Conservation (phyloP, 768 basidiomycete species). For the Collybia sordida region DNA sequence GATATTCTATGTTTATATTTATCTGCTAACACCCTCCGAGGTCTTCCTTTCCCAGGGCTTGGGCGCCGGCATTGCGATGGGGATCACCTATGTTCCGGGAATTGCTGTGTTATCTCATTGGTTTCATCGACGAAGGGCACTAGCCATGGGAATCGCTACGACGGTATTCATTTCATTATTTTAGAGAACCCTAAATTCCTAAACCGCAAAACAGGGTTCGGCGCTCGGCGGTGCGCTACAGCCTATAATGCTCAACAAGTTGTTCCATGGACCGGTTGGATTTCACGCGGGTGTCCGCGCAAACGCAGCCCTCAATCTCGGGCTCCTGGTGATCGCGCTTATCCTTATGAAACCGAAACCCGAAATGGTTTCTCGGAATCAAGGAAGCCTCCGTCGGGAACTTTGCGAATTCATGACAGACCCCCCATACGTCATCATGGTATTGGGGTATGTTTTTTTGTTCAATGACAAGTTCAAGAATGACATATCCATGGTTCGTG, state of each 20-base stretch:
- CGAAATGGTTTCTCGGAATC: conserved; percentile 31
- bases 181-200: background rate
- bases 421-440: conserved; percentile 39
- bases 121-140: conserved; percentile 42
- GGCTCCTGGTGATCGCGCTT: conserved; percentile 26
- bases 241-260: conserved; percentile 64
- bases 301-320: conserved; percentile 33
- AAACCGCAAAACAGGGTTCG: conserved; percentile 32
- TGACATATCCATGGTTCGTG: too few relatives aligned
- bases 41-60: conserved; percentile 50
- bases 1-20: background rate
- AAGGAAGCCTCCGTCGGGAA: conserved; percentile 23
- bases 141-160: conserved; percentile 50
- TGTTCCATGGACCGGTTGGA: conserved; percentile 47
- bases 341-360: conserved; percentile 40
- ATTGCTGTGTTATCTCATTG: conserved; percentile 49
- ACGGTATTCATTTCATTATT: conserved; percentile 28
- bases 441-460: conserved; percentile 29
- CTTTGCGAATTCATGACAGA: conserved; percentile 38
- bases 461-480: too few relatives aligned
- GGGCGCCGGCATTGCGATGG: conserved; percentile 44
- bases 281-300: conserved; percentile 47
- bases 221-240: conserved; percentile 62
- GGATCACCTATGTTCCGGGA: conserved; percentile 46
- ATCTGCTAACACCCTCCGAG: conserved; percentile 16